Conservation (phyloP, 2,329 filamentous ascomycete genomes). For the Exophiala mesophila region DNA sequence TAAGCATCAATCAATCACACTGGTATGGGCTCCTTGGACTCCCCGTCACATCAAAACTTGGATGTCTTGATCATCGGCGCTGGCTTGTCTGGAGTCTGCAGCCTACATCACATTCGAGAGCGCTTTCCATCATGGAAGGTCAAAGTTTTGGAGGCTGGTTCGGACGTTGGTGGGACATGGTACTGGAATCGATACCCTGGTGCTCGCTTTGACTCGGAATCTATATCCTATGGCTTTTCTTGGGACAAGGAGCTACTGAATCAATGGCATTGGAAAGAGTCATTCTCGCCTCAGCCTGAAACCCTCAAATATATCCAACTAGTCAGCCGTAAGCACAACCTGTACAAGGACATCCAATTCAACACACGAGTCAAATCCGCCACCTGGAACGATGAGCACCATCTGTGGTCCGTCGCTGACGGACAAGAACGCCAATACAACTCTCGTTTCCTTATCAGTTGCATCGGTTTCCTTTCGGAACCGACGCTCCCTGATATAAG, state of each 20-base stretch:
- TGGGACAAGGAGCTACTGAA: constrained; percentile 36
- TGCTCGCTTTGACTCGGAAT: constrained; percentile 50
- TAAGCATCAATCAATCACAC: too few relatives aligned
- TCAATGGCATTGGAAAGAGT: constrained; percentile 43
- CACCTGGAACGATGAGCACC: constrained; percentile 9
- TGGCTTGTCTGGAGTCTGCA: constrained; percentile 18
- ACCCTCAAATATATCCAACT: constrained; percentile 38
- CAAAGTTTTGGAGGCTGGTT: constrained; percentile 34
- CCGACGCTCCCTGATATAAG: constrained; percentile 27
- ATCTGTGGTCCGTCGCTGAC: constrained; percentile 12
- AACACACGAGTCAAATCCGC: constrained; percentile 25
- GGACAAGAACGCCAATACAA: constrained; percentile 6
- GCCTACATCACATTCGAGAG: constrained; percentile 29
- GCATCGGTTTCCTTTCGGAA: constrained; percentile 10
- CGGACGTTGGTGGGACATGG: constrained; percentile 39
- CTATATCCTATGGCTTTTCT: constrained; percentile 51
- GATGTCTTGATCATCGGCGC: constrained; percentile 21
- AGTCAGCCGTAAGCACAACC: constrained; percentile 35
- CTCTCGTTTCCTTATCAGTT: constrained; percentile 14
- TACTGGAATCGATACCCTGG: constrained; percentile 55
- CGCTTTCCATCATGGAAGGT: constrained; percentile 27
- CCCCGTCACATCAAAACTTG: constrained; percentile 1
- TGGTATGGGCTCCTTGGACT: constrained; percentile 7
- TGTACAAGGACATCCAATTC: constrained; percentile 34
- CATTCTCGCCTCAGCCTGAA: constrained; percentile 36